Evolutionary conservation across 1,284 basidiomycete species (phyloP).

Genomic region (Gymnopus androsaceus): DNA sequence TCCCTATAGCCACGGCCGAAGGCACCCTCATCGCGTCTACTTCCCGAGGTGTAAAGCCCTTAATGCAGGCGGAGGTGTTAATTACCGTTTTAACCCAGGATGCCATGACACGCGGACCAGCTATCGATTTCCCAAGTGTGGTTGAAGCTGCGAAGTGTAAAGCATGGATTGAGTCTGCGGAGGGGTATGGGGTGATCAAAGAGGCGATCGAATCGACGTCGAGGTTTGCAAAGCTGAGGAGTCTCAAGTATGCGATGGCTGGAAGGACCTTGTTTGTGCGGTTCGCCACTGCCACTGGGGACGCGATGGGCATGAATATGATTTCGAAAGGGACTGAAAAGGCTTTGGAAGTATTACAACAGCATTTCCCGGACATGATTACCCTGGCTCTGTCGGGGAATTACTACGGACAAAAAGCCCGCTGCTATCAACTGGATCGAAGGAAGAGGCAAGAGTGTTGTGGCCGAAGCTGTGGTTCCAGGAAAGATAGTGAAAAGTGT

Average conservation of each 20-base stretch:
- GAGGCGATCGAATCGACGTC: constrained; percentile 94
- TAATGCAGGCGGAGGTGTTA: constrained; percentile 95
- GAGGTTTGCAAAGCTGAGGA: constrained; percentile 83
- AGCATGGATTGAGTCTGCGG: constrained; percentile 86
- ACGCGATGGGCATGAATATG: constrained; percentile 99
- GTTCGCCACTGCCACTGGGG: constrained; percentile 94
- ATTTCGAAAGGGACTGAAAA: constrained; percentile 95
- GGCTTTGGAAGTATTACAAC: constrained; percentile 81
- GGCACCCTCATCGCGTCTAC: constrained; percentile 98
- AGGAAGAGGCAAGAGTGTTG: constrained; percentile 96
- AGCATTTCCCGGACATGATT: constrained; percentile 90
- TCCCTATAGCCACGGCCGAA: constrained; percentile 99
- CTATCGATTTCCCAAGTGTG: constrained; percentile 91
- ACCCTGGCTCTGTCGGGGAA: constrained; percentile 95
- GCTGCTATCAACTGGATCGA: constrained; percentile 99
- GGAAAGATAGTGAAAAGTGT: constrained; percentile 88
- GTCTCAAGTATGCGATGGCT: constrained; percentile 84
- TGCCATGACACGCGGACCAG: constrained; percentile 98
- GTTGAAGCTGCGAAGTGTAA: constrained; percentile 82
- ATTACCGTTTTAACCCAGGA: constrained; percentile 93
- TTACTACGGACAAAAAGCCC: constrained; percentile 99
- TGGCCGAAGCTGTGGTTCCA: constrained; percentile 93
- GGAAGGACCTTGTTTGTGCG: constrained; percentile 94
- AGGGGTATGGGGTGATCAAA: constrained; percentile 79
- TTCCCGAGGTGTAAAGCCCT: constrained; percentile 96